phyloP scores from a whole-genome alignment of 2,329 filamentous ascomycete species.

The Aureobasidium melanogenum region DNA sequence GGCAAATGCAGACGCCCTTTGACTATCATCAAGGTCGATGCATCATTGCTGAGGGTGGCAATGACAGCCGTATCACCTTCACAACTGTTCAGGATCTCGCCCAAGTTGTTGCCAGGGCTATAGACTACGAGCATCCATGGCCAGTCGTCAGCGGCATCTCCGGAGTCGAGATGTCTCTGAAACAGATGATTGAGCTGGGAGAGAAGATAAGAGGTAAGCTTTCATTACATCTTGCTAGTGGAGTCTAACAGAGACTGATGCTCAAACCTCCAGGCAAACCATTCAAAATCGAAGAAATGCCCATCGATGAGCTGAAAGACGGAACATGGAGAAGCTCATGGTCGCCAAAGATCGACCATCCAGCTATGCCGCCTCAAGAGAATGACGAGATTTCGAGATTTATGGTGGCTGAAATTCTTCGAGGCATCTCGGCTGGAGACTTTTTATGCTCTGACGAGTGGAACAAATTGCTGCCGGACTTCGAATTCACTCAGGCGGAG shows the following conservation, averaged over 20 bases:
- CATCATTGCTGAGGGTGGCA: background rate
- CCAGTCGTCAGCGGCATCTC: background rate
- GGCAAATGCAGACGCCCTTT: background rate
- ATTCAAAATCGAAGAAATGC: background rate
- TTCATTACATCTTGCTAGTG: too few relatives aligned
- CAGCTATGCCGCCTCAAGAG: background rate
- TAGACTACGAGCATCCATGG: background rate
- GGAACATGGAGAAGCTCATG: background rate
- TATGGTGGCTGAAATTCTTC: background rate
- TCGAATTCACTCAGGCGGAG: background rate
- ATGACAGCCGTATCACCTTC: background rate
- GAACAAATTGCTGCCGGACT: background rate
- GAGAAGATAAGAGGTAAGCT: background rate
- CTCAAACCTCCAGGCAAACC: background rate
- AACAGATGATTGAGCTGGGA: background rate
- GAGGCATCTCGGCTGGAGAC: background rate
- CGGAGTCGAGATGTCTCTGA: background rate
- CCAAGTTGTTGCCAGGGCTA: background rate
- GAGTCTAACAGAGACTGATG: background rate
- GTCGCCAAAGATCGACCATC: background rate
- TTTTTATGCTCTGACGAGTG: background rate
- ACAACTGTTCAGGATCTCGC: background rate
- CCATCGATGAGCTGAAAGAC: background rate
- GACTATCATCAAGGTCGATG: background rate
- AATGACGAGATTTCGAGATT: background rate